These are phyloP conservation scores for Phallus indusiatus DNA, from an alignment of 768 basidiomycete species.

Conservation along the genomic window DNA sequence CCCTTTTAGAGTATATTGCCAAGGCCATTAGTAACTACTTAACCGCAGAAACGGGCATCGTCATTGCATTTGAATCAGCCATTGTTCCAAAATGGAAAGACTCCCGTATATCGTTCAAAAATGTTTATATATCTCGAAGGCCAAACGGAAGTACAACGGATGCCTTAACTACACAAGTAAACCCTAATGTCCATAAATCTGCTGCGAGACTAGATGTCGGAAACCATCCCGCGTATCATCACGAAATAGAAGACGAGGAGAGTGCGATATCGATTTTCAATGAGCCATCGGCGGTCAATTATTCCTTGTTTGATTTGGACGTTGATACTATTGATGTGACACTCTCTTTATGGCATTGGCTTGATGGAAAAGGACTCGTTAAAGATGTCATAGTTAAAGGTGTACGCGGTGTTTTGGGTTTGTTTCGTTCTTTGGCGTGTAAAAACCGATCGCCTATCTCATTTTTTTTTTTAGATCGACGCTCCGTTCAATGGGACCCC, in stretches of 20 bases:
- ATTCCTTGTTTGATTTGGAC: conserved; percentile 87
- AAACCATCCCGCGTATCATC: conserved; percentile 64
- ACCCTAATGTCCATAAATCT: conserved; percentile 30
- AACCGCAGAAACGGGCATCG: conserved; percentile 87
- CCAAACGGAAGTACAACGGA: conserved; percentile 29
- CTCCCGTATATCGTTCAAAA: conserved; percentile 91
- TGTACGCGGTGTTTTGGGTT: conserved; percentile 87
- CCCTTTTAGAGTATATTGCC: conserved; percentile 64
- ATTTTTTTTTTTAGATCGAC: conserved; percentile 51
- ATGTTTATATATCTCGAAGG: conserved; percentile 86
- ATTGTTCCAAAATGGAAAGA: conserved; percentile 98
- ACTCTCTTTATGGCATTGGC: conserved; percentile 82
- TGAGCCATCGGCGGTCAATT: conserved; percentile 36
- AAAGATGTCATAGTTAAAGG: conserved; percentile 89
- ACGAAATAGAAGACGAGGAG: conserved; percentile 55
- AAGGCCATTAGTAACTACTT: conserved; percentile 85
- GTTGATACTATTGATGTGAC: conserved; percentile 95
- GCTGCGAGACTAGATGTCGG: conserved; percentile 70
- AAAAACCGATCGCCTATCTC: not conserved
- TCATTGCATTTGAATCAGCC: conserved; percentile 92
- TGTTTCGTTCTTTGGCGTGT: conserved; percentile 17
- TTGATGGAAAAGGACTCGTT: conserved; percentile 90
- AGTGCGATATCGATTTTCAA: not conserved
- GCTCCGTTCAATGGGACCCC: conserved; percentile 79
- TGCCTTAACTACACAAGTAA: conserved; percentile 13